Percentiles rank a stretch among this genome's conserved stretches.
These are phyloP conservation scores for Dentipellis sp. DNA, from an alignment of 768 basidiomycete genomes.

Conservation along the genomic window DNA sequence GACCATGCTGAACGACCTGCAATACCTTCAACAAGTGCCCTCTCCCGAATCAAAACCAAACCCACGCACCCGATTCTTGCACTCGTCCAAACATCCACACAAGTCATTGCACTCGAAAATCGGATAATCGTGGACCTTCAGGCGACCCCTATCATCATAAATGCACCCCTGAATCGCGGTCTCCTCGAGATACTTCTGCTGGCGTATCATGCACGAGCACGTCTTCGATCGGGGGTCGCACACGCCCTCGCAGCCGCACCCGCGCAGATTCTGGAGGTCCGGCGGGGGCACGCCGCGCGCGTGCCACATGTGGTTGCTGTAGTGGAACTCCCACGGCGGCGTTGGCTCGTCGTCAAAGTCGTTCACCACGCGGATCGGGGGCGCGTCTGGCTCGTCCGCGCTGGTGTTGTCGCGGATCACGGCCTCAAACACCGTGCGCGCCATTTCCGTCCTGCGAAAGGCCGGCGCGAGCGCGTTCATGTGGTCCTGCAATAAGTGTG, in stretches of 20 bases:
- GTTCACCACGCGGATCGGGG: slow-evolving; percentile 60
- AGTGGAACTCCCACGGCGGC: slow-evolving; percentile 82
- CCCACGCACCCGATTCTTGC: slow-evolving; percentile 62
- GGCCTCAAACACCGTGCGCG: slow-evolving; percentile 50
- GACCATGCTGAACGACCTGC: slow-evolving; percentile 79
- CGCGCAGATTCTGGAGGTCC: slow-evolving; percentile 42
- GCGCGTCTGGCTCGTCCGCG: slow-evolving; percentile 60
- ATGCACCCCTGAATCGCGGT: slow-evolving; percentile 43
- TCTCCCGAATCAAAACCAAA: slow-evolving; percentile 1
- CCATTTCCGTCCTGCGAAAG: slow-evolving; percentile 32
- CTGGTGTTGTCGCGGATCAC: slow-evolving; percentile 57
- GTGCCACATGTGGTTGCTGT: slow-evolving; percentile 77
- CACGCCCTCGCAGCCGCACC: slow-evolving; percentile 67
- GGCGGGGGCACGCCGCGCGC: slow-evolving; percentile 60
- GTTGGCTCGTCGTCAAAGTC: slow-evolving; percentile 52
- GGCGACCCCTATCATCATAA: slow-evolving; percentile 52
- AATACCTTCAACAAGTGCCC: background rate
- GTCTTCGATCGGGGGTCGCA: slow-evolving; percentile 70
- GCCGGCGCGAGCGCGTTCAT: slow-evolving; percentile 42
- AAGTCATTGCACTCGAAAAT: slow-evolving; percentile 83
- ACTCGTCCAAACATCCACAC: slow-evolving; percentile 76
- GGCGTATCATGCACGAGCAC: slow-evolving; percentile 61
- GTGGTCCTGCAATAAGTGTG: slow-evolving; percentile 53
- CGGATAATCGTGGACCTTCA: slow-evolving; percentile 41
- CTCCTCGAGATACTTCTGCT: slow-evolving; percentile 33